These are phyloP conservation scores for Hymenoscyphus occultus DNA, from an alignment of 2,329 filamentous ascomycete species.

Conservation along the genomic window DNA sequence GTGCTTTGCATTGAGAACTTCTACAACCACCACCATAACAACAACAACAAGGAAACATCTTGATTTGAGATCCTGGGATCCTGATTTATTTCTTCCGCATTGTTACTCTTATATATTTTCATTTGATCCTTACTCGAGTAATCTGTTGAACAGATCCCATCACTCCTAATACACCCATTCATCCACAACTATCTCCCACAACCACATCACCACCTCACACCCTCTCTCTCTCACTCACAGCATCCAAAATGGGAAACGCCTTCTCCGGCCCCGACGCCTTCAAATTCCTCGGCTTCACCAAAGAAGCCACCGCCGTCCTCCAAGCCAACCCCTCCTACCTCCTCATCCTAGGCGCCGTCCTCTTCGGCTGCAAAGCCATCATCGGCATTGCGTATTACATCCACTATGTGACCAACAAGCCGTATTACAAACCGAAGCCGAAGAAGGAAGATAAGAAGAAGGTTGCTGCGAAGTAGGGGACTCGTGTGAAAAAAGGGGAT, in stretches of 20 bases:
- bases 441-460: constrained; percentile 20
- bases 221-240: background rate
- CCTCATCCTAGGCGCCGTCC: constrained; percentile 28
- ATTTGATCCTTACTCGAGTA: no score
- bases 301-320: constrained; percentile 34
- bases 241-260: constrained; percentile 30
- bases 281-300: constrained; percentile 36
- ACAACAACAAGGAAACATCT: no score
- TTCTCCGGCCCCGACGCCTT: constrained; percentile 37
- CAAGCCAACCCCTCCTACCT: constrained; percentile 31
- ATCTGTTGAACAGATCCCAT: background rate
- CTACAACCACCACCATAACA: no score
- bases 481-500: no score
- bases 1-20: background rate
- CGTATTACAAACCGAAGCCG: constrained; percentile 34
- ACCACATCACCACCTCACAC: background rate
- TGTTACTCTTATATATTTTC: no score
- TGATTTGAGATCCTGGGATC: no score
- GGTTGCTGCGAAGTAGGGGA: background rate
- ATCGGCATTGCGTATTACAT: constrained; percentile 29
- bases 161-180: background rate
- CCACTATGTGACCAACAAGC: constrained; percentile 32
- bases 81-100: no score
- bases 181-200: background rate
- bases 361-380: constrained; percentile 20